Evolutionary conservation across 495 filamentous ascomycete species (phyloP).

Genomic region (Xylaria bambusicola): DNA sequence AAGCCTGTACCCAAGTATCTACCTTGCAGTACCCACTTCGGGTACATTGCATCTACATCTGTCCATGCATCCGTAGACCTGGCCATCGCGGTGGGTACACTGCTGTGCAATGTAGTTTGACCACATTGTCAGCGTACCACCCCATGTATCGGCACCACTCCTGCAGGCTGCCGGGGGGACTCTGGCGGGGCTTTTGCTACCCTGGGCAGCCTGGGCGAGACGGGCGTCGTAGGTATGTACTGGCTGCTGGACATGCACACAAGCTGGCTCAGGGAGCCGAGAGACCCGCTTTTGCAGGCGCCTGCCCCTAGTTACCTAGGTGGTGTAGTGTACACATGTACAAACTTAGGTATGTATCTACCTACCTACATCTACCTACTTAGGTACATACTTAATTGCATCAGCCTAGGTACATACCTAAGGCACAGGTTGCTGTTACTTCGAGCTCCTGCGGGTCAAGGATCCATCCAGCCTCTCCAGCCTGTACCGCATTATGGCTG

Average conservation of each 20-base stretch:
- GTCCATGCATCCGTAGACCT: no score
- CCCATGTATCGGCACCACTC: not conserved
- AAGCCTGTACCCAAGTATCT: no score
- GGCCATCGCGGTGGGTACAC: not conserved
- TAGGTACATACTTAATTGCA: no score
- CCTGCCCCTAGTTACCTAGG: no score
- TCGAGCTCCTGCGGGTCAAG: constrained; percentile 8
- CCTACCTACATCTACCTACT: no score
- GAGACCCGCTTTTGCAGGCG: not conserved
- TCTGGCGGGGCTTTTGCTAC: not conserved
- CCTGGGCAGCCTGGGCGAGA: not conserved
- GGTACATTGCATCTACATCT: no score
- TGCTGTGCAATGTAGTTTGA: not conserved
- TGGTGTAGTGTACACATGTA: no score
- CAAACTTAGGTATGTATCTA: no score
- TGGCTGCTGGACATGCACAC: not conserved
- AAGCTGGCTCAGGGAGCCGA: not conserved
- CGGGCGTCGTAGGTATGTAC: not conserved
- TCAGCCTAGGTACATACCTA: no score
- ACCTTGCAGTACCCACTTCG: no score
- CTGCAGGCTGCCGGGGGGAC: constrained; percentile 6
- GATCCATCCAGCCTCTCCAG: no score
- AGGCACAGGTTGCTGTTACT: no score
- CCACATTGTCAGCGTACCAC: not conserved
- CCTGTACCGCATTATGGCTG: constrained; percentile 11